Percentiles rank a stretch among this genome's conserved stretches.
Evolutionary conservation across 2,329 filamentous ascomycete species (phyloP).

Genomic region (Colletotrichum melonis): DNA sequence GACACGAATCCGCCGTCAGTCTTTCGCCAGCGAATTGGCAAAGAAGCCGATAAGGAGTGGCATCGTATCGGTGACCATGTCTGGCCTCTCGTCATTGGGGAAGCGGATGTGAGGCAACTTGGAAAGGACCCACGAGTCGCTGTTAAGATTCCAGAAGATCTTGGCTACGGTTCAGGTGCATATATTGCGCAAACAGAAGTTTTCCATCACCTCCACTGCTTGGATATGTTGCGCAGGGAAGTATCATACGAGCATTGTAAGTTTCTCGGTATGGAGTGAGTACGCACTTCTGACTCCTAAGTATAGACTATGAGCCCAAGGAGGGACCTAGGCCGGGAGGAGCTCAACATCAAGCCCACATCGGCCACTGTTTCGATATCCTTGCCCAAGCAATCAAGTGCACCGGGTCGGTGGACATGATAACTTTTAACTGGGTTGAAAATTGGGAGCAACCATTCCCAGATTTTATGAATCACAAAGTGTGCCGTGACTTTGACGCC

Average conservation of each 20-base stretch:
- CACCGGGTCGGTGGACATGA: conserved; percentile 42
- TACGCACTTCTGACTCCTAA: neutral
- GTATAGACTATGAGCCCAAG: neutral
- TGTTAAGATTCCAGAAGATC: conserved; percentile 42
- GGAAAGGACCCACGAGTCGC: conserved; percentile 44
- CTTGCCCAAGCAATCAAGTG: conserved; percentile 46
- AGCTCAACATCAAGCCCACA: conserved; percentile 39
- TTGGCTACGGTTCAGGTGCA: conserved; percentile 44
- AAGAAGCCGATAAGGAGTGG: conserved; percentile 14
- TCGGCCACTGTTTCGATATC: conserved; percentile 45
- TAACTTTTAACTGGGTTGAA: conserved; percentile 47
- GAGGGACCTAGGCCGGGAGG: conserved; percentile 19
- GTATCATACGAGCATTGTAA: conserved; percentile 23
- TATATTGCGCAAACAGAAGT: conserved; percentile 49
- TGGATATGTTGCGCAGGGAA: conserved; percentile 45
- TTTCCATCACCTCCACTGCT: conserved; percentile 52
- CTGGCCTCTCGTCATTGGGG: conserved; percentile 7
- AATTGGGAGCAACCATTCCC: conserved; percentile 44
- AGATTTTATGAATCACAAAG: conserved; percentile 45
- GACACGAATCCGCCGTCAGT: conserved; percentile 11
- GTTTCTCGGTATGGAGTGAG: neutral
- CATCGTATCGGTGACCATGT: conserved; percentile 20
- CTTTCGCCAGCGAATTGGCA: conserved; percentile 16
- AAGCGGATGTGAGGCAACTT: conserved; percentile 25
- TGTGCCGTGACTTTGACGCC: conserved; percentile 44